phyloP scores from a whole-genome alignment of 2,329 filamentous ascomycete species.

The Neonectria sp. region DNA sequence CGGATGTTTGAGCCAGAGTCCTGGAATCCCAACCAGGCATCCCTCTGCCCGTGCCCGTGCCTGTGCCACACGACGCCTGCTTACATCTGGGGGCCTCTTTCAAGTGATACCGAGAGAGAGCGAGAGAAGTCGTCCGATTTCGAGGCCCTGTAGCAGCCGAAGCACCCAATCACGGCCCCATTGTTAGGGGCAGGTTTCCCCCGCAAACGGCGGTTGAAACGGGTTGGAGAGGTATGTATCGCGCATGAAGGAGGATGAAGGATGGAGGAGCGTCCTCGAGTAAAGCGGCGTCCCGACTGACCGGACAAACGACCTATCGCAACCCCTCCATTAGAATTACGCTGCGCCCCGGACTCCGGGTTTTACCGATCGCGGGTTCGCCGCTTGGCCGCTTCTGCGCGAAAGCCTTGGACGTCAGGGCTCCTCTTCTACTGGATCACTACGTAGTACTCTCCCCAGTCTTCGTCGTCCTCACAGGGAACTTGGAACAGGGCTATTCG shows the following conservation, averaged over 20 bases:
- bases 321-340: constrained; percentile 53
- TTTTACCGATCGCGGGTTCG: constrained; percentile 42
- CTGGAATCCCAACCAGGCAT: constrained; percentile 10
- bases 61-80: constrained; percentile 4
- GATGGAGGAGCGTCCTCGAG: not conserved
- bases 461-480: not conserved
- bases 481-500: not conserved
- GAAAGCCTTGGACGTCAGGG: constrained; percentile 44
- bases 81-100: not conserved
- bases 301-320: constrained; percentile 48
- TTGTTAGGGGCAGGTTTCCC: not conserved
- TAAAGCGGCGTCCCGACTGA: constrained; percentile 35
- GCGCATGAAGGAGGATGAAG: not conserved
- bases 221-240: not conserved
- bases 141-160: constrained; percentile 7
- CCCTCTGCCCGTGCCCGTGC: constrained; percentile 20
- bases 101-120: constrained; percentile 11
- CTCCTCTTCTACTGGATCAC: not conserved
- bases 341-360: constrained; percentile 40
- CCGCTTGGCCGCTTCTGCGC: constrained; percentile 16
- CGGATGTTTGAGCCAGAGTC: constrained; percentile 13
- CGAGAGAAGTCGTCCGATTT: constrained; percentile 16
- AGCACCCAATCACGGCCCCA: constrained; percentile 20
- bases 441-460: not conserved
- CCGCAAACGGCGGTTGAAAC: not conserved